Conservation (phyloP, 495 filamentous ascomycete genomes). For the Cryomyces minteri region DNA sequence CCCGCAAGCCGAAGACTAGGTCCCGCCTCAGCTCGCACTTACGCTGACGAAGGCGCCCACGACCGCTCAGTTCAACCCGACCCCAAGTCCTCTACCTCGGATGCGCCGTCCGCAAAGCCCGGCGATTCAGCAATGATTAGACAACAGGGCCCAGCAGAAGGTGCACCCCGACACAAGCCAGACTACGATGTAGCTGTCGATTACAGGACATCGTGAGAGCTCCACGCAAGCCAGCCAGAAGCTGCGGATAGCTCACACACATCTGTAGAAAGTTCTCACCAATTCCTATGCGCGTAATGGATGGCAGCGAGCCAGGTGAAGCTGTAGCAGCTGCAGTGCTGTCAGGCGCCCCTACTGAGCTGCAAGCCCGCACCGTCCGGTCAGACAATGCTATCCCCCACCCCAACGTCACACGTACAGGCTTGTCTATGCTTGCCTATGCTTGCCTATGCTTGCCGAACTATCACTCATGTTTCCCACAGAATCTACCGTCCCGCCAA, state of each 20-base stretch:
- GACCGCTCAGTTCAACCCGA: neutral
- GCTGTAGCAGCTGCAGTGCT: constrained; percentile 64
- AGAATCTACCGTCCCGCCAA: constrained; percentile 86
- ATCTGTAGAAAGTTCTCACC: constrained; percentile 61
- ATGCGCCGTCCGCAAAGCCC: constrained; percentile 1
- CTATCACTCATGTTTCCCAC: neutral
- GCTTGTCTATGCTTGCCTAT: neutral
- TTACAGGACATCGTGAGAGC: constrained; percentile 58
- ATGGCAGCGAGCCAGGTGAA: constrained; percentile 69
- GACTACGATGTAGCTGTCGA: constrained; percentile 65
- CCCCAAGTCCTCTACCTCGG: neutral
- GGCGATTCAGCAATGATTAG: constrained; percentile 30
- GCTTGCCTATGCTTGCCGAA: neutral
- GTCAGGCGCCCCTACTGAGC: constrained; percentile 82
- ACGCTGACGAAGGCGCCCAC: neutral
- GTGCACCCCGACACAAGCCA: constrained; percentile 45
- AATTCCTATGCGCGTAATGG: constrained; percentile 70
- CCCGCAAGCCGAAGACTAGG: neutral
- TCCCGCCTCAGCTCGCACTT: neutral
- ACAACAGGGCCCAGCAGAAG: constrained; percentile 31
- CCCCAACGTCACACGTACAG: neutral
- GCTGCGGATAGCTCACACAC: neutral
- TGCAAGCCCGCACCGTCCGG: constrained; percentile 88
- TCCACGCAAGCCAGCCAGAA: neutral
- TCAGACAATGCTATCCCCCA: constrained; percentile 21